Conservation (phyloP, 73 alveolate genomes). For the Paramecium pentaurelia region DNA sequence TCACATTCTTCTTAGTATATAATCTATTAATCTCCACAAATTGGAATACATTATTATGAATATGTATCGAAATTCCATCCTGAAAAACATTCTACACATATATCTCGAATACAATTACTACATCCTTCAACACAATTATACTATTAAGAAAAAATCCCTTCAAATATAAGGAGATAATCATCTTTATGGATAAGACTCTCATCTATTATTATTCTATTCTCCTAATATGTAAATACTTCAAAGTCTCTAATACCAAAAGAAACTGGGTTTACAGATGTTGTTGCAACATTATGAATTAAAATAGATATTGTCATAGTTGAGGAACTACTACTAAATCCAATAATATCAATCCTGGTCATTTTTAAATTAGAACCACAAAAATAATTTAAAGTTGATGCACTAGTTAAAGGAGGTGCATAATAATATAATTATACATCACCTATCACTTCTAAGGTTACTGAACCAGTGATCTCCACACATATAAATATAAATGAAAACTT, state of each 20-base stretch:
- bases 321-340: background rate
- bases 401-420: background rate
- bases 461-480: background rate
- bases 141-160: background rate
- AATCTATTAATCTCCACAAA: background rate
- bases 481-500: background rate
- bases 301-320: background rate
- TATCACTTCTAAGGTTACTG: background rate
- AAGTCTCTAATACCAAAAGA: background rate
- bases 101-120: background rate
- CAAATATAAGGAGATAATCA: background rate
- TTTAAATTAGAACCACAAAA: background rate
- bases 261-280: background rate
- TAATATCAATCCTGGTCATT: background rate
- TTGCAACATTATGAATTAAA: background rate
- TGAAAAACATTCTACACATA: background rate
- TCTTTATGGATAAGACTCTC: background rate
- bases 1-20: background rate
- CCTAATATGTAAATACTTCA: background rate
- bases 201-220: background rate
- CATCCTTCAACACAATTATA: background rate
- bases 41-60: background rate
- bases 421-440: background rate
- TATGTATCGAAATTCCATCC: background rate
- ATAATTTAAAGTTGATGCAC: background rate